Base-by-base conservation (phyloP, 345 rosid species). In the Kernera saxatilis region DNA sequence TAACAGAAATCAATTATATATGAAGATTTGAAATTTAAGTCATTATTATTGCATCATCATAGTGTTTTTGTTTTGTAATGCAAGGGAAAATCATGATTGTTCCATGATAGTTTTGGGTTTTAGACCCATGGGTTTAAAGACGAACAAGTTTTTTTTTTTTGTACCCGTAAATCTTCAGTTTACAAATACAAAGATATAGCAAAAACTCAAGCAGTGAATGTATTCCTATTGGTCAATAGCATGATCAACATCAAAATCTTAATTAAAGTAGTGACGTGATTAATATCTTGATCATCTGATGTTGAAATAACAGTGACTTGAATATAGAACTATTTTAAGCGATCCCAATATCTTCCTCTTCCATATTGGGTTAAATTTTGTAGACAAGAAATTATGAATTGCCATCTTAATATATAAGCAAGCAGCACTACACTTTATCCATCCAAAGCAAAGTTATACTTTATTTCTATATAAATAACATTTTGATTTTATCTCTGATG, bases 331-430 rank as follows among this genome's bases (percentile, higher is more conserved):
- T 17, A 48, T 21, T 26, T 9, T 60, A 4, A 43, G 30, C 45
- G 29, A 63, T 37, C 6, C 36, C n/a, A 12, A 45, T 10, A 33
- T n/a, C 41, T 13, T 30, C 23, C 22, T 60, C 55, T 30, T 41
- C 14, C 25, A 30, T 8, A 46, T 54, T 43, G 14, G 52, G 52
- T 40, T 39, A 44, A 17, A 17, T 36, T 59, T 18, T 3, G 25
- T 52, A 12, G 18, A 40, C 29, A 36, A 50, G 3, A 53, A 54
- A 27, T 23, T 39, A 39, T 40, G 62, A 39, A 27, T 23, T 40
- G 39, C 14, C 71, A 26, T 67, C 61, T 37, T 66, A 12, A 15
- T 71, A 8, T 11, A 62, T 52, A 71, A 71, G 69, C 75, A 69
- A 69, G 19, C 26, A 57, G 19, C 9, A 56, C 15, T 43, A 55